Percentiles rank a stretch among this genome's conserved stretches.
Conservation (phyloP, 768 basidiomycete species). For the Rhizopogon rudus region DNA sequence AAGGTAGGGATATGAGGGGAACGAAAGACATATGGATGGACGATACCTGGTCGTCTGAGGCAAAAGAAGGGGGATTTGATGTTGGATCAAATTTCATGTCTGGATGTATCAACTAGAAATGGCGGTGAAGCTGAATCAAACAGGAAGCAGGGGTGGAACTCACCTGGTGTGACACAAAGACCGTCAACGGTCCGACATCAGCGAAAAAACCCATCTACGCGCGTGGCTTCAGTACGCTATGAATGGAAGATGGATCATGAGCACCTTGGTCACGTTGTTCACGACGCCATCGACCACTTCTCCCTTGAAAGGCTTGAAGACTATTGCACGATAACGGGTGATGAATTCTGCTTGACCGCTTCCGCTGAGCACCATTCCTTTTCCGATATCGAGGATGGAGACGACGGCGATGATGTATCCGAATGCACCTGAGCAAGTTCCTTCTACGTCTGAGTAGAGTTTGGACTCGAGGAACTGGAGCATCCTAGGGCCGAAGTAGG, state of each 20-base stretch:
- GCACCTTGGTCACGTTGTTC: slow-evolving; percentile 90
- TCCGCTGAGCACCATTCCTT: slow-evolving; percentile 87
- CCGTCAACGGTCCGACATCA: slow-evolving; percentile 89
- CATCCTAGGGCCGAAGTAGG: slow-evolving; percentile 97
- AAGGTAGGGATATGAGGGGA: slow-evolving; percentile 1
- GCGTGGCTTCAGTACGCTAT: slow-evolving; percentile 1
- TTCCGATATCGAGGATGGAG: slow-evolving; percentile 85
- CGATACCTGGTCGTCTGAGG: slow-evolving; percentile 79
- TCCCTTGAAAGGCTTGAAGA: slow-evolving; percentile 99
- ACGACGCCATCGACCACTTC: slow-evolving; percentile 98
- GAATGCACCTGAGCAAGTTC: slow-evolving; percentile 92
- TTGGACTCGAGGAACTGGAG: slow-evolving; percentile 89
- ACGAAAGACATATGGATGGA: background rate
- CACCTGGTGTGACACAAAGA: slow-evolving; percentile 96
- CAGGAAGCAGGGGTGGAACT: slow-evolving; percentile 17
- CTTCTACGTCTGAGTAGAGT: slow-evolving; percentile 94
- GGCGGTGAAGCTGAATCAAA: background rate
- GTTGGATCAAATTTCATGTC: slow-evolving; percentile 95
- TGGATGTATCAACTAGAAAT: slow-evolving; percentile 79
- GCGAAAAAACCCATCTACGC: slow-evolving; percentile 96
- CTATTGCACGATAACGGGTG: slow-evolving; percentile 91
- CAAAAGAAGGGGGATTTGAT: slow-evolving; percentile 94
- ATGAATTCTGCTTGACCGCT: slow-evolving; percentile 96
- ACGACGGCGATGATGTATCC: slow-evolving; percentile 94
- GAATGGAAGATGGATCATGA: slow-evolving; percentile 11